phyloP scores from a whole-genome alignment of 108 stramenopile genomes.

The Craspedostauros australis region DNA sequence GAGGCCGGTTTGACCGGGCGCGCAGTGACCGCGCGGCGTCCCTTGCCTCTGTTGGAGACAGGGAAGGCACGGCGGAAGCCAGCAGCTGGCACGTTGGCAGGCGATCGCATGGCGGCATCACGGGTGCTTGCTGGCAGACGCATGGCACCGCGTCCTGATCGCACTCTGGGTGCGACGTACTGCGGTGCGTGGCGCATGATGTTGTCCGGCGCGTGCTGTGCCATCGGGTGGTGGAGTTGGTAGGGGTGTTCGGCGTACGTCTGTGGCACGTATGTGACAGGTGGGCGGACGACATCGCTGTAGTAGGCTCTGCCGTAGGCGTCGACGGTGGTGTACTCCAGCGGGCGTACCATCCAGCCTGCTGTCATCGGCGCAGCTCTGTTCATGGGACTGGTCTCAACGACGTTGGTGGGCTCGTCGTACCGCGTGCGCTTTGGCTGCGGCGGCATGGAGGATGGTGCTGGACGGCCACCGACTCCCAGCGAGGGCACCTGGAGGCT shows the following conservation, averaged over 20 bases:
- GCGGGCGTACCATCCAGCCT: not conserved
- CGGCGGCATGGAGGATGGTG: too few relatives aligned
- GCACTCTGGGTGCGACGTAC: slow-evolving; percentile 2
- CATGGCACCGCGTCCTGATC: slow-evolving; percentile 34
- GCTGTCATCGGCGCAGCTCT: slow-evolving; percentile 2
- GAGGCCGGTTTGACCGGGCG: too few relatives aligned
- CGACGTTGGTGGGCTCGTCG: too few relatives aligned
- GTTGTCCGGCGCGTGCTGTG: not conserved
- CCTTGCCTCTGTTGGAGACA: slow-evolving; percentile 43
- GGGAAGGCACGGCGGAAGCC: slow-evolving; percentile 14
- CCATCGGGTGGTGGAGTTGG: slow-evolving; percentile 4
- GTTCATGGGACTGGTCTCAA: too few relatives aligned
- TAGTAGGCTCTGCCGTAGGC: too few relatives aligned
- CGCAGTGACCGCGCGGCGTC: slow-evolving; percentile 5
- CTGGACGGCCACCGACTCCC: too few relatives aligned
- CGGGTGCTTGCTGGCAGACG: slow-evolving; percentile 4
- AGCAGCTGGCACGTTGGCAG: slow-evolving; percentile 11
- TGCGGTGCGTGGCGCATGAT: not conserved
- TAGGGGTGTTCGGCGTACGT: slow-evolving; percentile 3
- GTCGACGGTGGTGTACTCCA: too few relatives aligned
- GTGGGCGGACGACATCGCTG: too few relatives aligned
- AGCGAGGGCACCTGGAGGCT: slow-evolving; percentile 37
- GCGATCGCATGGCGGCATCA: not conserved
- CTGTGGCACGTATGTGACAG: slow-evolving; percentile 2
- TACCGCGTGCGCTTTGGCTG: too few relatives aligned